Evolutionary conservation across 2,329 filamentous ascomycete genomes (phyloP).

Genomic region (Fusarium illudens): DNA sequence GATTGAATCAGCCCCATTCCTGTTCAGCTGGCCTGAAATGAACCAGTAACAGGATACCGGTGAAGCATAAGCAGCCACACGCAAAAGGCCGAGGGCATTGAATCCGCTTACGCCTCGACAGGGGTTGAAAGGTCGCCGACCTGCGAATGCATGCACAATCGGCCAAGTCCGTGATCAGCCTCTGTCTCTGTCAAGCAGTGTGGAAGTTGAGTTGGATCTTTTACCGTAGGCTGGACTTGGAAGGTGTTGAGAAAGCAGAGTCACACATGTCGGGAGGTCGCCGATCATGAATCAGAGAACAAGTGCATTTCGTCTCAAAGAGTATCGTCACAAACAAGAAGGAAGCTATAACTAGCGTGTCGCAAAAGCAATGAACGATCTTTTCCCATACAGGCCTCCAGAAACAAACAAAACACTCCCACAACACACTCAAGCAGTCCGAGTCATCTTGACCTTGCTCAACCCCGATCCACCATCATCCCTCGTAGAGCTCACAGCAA

Average conservation of each 20-base stretch:
- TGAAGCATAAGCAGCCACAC: not conserved
- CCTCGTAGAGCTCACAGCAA: conserved; percentile 16
- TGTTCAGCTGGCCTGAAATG: not conserved
- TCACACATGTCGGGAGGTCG: not conserved
- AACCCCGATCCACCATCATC: conserved; percentile 15
- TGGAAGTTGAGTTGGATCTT: not conserved
- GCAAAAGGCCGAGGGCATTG: not conserved
- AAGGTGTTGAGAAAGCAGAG: not conserved
- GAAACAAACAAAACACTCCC: not conserved
- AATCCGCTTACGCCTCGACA: not conserved
- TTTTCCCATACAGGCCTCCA: not conserved
- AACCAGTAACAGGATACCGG: not conserved
- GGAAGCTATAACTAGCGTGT: not conserved
- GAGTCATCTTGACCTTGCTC: conserved; percentile 20
- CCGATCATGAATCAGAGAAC: not conserved
- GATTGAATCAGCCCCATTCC: not conserved
- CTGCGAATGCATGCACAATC: not conserved
- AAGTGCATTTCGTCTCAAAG: not conserved
- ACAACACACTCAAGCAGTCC: not conserved
- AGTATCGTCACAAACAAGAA: not conserved
- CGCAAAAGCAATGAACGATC: not conserved
- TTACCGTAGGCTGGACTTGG: too few relatives aligned
- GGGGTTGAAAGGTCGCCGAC: not conserved
- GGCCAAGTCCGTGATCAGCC: not conserved
- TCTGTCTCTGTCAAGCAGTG: not conserved